Conservation (phyloP, 1,284 basidiomycete genomes). For the Puccinia triticina region DNA sequence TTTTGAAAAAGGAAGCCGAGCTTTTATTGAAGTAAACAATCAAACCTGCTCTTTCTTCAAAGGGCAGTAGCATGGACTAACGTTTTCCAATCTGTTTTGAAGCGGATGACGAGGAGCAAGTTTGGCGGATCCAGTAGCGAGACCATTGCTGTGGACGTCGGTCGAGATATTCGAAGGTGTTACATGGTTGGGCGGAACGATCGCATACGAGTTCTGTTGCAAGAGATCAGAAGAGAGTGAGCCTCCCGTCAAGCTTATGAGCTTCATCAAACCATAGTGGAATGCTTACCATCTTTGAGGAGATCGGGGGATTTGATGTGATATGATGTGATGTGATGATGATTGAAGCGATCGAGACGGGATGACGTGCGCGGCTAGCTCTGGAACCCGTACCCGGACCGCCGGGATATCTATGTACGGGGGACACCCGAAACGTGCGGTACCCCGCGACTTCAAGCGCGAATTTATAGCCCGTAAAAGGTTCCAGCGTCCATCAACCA, state of each 20-base stretch:
- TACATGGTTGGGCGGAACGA: slow-evolving; percentile 37
- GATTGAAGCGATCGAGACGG: no score
- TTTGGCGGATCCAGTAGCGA: slow-evolving; percentile 25
- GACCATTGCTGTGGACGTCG: slow-evolving; percentile 27
- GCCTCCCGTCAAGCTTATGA: not conserved
- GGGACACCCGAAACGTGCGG: no score
- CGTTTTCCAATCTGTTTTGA: slow-evolving; percentile 41
- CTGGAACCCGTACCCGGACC: no score
- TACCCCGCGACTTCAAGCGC: no score
- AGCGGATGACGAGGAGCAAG: slow-evolving; percentile 36
- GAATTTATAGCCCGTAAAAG: no score
- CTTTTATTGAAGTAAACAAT: no score
- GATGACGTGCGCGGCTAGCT: no score
- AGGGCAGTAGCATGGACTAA: not conserved
- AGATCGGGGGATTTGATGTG: not conserved
- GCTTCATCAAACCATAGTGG: no score
- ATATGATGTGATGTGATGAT: no score
- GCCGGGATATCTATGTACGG: no score
- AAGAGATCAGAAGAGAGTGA: not conserved
- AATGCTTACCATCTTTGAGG: not conserved
- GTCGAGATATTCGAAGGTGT: slow-evolving; percentile 34
- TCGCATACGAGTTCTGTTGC: slow-evolving; percentile 14
- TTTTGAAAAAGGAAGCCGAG: not conserved
- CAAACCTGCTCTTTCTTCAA: not conserved
- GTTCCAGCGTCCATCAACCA: no score